Evolutionary conservation across 148 eudicot species (phyloP).

Genomic region (Rhododendron ferrugineum): DNA sequence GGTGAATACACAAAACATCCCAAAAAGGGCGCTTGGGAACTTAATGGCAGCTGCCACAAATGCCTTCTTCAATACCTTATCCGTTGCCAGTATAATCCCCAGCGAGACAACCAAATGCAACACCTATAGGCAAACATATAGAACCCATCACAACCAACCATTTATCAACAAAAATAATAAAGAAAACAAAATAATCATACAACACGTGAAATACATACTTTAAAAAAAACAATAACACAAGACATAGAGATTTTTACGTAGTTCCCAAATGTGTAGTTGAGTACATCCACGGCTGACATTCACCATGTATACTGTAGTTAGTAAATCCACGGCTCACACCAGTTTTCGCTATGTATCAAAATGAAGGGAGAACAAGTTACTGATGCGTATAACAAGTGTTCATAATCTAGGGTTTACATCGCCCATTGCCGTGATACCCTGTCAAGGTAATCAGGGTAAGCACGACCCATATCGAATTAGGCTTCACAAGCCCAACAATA

Average conservation of each 20-base stretch:
- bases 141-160: constrained; percentile 9
- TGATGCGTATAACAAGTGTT: background rate
- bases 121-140: constrained; percentile 36
- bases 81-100: constrained; percentile 79
- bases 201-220: background rate
- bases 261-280: background rate
- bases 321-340: background rate
- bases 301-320: background rate
- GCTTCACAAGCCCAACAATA: background rate
- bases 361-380: background rate
- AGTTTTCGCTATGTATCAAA: background rate
- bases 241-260: too few relatives aligned
- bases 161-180: background rate
- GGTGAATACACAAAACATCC: constrained; percentile 92
- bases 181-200: background rate
- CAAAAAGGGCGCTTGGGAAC: constrained; percentile 94
- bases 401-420: background rate
- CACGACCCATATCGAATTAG: background rate
- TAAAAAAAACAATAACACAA: too few relatives aligned
- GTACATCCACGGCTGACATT: background rate
- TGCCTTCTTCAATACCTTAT: constrained; percentile 62
- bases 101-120: constrained; percentile 76
- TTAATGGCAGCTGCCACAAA: constrained; percentile 77
- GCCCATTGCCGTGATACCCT: background rate
- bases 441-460: background rate